Conservation (phyloP, 306 rosid species). For the Carpinus viminea region DNA sequence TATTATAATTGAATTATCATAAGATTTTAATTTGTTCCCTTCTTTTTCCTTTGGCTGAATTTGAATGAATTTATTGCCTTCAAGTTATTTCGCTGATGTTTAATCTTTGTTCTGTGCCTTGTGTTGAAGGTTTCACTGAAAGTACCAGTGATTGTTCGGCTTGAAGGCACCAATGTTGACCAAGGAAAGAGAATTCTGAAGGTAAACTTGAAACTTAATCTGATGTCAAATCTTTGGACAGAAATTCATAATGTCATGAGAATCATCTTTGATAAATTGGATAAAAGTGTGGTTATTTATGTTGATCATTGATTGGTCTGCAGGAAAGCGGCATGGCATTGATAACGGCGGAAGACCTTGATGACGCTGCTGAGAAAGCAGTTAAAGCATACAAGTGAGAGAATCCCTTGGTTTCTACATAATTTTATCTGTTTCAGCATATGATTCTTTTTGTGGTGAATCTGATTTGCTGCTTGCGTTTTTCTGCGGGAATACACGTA, state of each 20-base stretch:
- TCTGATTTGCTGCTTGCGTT: conserved; percentile 14
- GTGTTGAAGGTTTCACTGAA: conserved; percentile 69
- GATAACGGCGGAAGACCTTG: conserved; percentile 95
- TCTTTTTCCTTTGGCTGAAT: not conserved
- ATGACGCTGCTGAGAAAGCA: conserved; percentile 96
- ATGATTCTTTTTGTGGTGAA: conserved; percentile 26
- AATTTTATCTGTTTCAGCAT: conserved; percentile 23
- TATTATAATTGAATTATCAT: not conserved
- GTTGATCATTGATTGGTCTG: conserved; percentile 31
- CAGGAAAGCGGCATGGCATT: conserved; percentile 95
- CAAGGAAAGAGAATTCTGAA: conserved; percentile 91
- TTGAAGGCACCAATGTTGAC: conserved; percentile 97
- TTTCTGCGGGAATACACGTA: conserved; percentile 18
- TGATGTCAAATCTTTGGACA: not conserved
- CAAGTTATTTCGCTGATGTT: not conserved
- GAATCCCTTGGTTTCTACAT: conserved; percentile 22
- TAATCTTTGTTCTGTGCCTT: conserved; percentile 26
- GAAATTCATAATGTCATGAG: not conserved
- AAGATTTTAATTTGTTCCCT: not conserved
- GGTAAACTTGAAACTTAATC: conserved; percentile 40
- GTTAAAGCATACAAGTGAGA: conserved; percentile 75
- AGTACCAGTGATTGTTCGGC: conserved; percentile 96
- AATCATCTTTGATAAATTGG: not conserved
- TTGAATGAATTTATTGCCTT: not conserved
- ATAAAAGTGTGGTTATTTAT: conserved; percentile 16